These are phyloP conservation scores for Naganishia sp. DNA, from an alignment of 1,284 basidiomycete genomes.

Conservation along the genomic window DNA sequence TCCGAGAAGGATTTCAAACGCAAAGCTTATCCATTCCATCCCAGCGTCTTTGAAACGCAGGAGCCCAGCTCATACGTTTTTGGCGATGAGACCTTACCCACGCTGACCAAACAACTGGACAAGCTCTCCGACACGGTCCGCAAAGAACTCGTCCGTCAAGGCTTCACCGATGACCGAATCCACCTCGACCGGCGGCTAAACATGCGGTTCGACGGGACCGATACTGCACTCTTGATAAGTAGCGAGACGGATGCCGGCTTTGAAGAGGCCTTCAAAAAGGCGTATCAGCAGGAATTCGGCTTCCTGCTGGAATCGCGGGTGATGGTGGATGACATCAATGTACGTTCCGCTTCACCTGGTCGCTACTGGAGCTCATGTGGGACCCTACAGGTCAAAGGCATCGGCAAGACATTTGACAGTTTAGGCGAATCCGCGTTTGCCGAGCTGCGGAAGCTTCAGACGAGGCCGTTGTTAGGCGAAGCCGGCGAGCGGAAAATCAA, in stretches of 20 bases:
- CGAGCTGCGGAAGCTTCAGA: slow-evolving; percentile 62
- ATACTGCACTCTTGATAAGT: slow-evolving; percentile 69
- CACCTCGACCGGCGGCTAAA: slow-evolving; percentile 79
- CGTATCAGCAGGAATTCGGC: slow-evolving; percentile 83
- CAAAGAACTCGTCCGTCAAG: slow-evolving; percentile 70
- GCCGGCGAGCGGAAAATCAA: slow-evolving; percentile 14
- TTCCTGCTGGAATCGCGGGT: slow-evolving; percentile 82
- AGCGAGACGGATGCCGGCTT: slow-evolving; percentile 68
- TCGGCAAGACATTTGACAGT: slow-evolving; percentile 84
- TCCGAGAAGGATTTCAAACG: background rate
- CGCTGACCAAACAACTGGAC: slow-evolving; percentile 67
- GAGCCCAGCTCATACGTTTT: slow-evolving; percentile 74
- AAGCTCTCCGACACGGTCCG: slow-evolving; percentile 66
- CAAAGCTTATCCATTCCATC: background rate
- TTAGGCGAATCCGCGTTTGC: slow-evolving; percentile 77
- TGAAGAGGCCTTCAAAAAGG: slow-evolving; percentile 71
- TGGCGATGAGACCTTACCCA: slow-evolving; percentile 58
- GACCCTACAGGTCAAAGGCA: slow-evolving; percentile 48
- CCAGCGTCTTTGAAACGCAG: slow-evolving; percentile 77
- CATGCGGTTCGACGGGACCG: slow-evolving; percentile 79
- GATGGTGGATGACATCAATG: slow-evolving; percentile 89
- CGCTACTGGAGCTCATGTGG: background rate
- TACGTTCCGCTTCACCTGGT: slow-evolving; percentile 44
- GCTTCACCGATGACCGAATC: slow-evolving; percentile 72
- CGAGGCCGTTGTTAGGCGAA: slow-evolving; percentile 30